Evolutionary conservation across 192 early-diverging fungal genomes (phyloP), one percentile per base, ranked within the genome.

Genomic region (Backusella australiensis): DNA sequence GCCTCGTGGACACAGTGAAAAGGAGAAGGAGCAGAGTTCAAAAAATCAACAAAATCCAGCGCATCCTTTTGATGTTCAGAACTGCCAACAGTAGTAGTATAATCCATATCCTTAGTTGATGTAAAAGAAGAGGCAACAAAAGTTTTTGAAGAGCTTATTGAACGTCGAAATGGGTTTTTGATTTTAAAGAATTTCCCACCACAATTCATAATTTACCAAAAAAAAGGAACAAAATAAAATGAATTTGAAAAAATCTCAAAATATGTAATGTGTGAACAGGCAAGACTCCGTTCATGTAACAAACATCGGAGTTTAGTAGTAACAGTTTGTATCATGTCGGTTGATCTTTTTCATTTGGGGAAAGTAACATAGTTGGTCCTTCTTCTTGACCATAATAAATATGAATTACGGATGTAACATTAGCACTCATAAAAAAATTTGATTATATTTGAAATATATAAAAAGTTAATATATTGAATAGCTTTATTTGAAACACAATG

Each of bases 1-100:
- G 94, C 86, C 67, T 95, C 90, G 44, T 95, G 93, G 46, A 97
- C 94, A 46, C 93, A 97, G 82, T 99, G 98, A 86, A 98, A 99
- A 23, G 98, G 98, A 29, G 96, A 97, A 34, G 96, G 97, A 3
- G 93, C 86, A 69, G 93, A 92, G 80, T 97, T 94, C 68, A 99
- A 93, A 89, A 97, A 99, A 73, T 91, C 85, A 38, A 99, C 78
- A 42, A 97, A 96, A 71, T 88, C 89, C 2, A 65, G 15, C 12
- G 85, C 90, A 74, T 78, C 77, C 26, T 17, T 4, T 39, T 26
- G 34, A 53, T 69, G 66, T 11, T 35, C n/a, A 4, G n/a, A 23
- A 15, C 39, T 32, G 42, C 36, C 41, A 6, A 29, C 15, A 34
- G 42, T 8, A 67, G 34, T 42, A 14, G 36, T 41, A 23, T 69